A percentile compares a stretch with the other conserved stretches of the same genome.
These are phyloP conservation scores for Claviceps maximensis DNA, from an alignment of 2,329 filamentous ascomycete genomes.

Conservation along the genomic window DNA sequence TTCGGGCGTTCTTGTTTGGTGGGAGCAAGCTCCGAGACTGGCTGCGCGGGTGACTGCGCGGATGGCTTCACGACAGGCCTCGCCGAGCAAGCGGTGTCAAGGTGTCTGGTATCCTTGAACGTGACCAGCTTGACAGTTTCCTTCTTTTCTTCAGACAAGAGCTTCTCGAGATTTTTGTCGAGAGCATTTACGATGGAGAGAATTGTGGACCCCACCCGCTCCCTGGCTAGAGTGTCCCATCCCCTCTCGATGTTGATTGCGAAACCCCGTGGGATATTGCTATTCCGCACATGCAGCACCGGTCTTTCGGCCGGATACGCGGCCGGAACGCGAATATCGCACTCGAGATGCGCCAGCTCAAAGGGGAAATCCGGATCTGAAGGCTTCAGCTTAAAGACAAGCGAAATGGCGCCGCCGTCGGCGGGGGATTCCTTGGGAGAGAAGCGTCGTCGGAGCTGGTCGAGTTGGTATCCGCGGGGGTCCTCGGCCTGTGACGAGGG, in stretches of 20 bases:
- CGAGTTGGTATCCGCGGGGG: slow-evolving; percentile 61
- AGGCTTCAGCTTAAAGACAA: slow-evolving; percentile 53
- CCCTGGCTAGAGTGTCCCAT: slow-evolving; percentile 51
- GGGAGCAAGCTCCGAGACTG: slow-evolving; percentile 1
- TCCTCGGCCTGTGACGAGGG: slow-evolving; percentile 51
- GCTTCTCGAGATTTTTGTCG: slow-evolving; percentile 57
- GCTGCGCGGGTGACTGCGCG: neutral
- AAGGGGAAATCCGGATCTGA: slow-evolving; percentile 80
- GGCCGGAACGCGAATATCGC: slow-evolving; percentile 50
- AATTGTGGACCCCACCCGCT: slow-evolving; percentile 43
- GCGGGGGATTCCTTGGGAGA: slow-evolving; percentile 31
- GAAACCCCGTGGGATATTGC: slow-evolving; percentile 57
- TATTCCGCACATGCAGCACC: slow-evolving; percentile 50
- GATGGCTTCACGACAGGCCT: neutral
- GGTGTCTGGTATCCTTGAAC: slow-evolving; percentile 42
- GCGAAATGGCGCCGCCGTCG: slow-evolving; percentile 35
- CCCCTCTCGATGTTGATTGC: slow-evolving; percentile 65
- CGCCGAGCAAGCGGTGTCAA: slow-evolving; percentile 15
- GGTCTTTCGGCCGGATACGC: slow-evolving; percentile 48
- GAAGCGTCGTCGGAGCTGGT: slow-evolving; percentile 58
- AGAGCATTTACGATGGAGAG: slow-evolving; percentile 54
- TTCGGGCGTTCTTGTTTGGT: slow-evolving; percentile 1
- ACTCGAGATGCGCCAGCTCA: slow-evolving; percentile 56
- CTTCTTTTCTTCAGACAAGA: slow-evolving; percentile 56
- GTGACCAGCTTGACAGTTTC: slow-evolving; percentile 59